Evolutionary conservation across 257 asterid species (phyloP), one percentile per base, ranked within the genome.

Genomic region (Mentha longifolia): DNA sequence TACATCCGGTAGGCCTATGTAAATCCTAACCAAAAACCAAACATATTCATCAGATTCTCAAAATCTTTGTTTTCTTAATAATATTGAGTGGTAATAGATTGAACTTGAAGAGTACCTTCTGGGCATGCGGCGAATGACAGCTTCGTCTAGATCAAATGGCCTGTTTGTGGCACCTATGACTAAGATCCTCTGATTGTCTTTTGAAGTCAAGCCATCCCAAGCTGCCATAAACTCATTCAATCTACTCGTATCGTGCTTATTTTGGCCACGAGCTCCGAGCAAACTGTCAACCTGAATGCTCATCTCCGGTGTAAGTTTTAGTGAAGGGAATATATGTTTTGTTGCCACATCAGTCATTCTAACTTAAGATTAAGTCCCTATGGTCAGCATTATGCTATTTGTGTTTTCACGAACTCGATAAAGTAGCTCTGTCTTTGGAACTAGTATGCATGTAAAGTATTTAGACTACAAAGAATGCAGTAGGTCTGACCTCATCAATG

Each of bases 1-100:
- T 31, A 88, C 91, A 86, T 94, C 99, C 12, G 99, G 99, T 8
- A 91, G 89, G 80, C 87, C 97, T 59, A 94, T 92, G 45, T 93
- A 89, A 58, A 93, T 87, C 91, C 98, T 93, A 31, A 31, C 35
- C 4, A 31, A 31, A 31, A 31, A 31, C 35, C 35, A 31, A 31
- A 31, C 35, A 31, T 31, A 31, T 5, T 31, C 35, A 31, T 31
- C 35, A 31, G 35, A 31, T 31, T 5, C 35, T 5, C 2, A 31
- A 31, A 31, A 2, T 5, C 35, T 31, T 31, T 31, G 4, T 31
- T 5, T 31, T n/a, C n/a, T 31, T 31, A 31, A 31, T 31, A 31
- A 31, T 31, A 5, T 31, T 31, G 35, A 31, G 35, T 31, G 8
- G 45, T 9, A 39, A 6, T 39, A 6, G 8, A 6, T 33, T 33